Evolutionary conservation across 768 basidiomycete genomes (phyloP), one percentile per base, ranked within the genome.

Genomic region (Lentinula guzmanii): DNA sequence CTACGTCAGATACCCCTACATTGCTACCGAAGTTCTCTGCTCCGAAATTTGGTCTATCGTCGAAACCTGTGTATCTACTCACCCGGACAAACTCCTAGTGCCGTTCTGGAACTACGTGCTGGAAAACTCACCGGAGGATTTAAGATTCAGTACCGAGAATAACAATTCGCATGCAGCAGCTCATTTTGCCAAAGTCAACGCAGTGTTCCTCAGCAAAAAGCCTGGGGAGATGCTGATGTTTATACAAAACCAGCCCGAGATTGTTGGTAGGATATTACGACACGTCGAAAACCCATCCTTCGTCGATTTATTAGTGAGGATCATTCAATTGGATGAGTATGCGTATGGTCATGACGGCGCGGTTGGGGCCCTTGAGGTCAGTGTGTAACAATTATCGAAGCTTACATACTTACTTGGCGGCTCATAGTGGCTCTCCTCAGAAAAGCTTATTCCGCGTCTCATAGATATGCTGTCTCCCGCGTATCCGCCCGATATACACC

Each of bases 1-100:
- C 24, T 10, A 18, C 34, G 54, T 43, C 46, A 97, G 95, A 74
- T 98, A 93, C 73, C 93, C 95, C 1, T 90, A 92, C 68, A 86
- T 95, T 21, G 90, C 93, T 15, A 94, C 95, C 31, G 96, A 98
- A 72, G 93, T 98, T 24, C 83, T 98, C 37, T 95, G 94, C 75
- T 91, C 92, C 73, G 95, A 96, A 67, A 89, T 96, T 74, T 97
- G 94, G 89, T 91, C 90, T 21, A 92, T 98, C 68, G 87, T 94
- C 52, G 93, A 95, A 74, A 93, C 92, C 1, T 91, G 93, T 67
- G 78, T 96, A 67, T 82, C 80, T 67, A 79, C 89, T 67, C 79
- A 83, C n/a, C 58, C 43, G 56, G 79, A 86, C 9, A 84, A 89
- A 61, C 79, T 97, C 58, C 80, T 98, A 57, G 77, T 80, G 42